Evolutionary conservation across 2,329 filamentous ascomycete species (phyloP).

Genomic region (Berkeleyomyces basicola): DNA sequence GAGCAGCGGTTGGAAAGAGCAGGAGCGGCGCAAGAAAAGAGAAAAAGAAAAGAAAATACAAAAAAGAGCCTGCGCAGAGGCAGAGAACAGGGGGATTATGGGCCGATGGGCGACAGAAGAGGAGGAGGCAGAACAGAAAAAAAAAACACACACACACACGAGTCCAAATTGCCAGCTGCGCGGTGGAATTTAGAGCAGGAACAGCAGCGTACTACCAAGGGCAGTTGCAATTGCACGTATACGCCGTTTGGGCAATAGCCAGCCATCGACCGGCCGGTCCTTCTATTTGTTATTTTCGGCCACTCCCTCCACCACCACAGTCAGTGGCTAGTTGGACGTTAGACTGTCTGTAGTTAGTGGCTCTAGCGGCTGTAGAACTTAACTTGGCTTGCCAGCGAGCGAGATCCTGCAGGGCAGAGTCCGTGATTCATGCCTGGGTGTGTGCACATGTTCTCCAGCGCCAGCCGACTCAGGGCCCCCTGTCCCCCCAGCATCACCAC

Average conservation of each 20-base stretch:
- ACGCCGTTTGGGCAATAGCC: neutral
- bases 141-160: neutral
- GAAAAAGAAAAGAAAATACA: slow-evolving; percentile 3
- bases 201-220: neutral
- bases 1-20: neutral
- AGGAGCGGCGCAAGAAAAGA: neutral
- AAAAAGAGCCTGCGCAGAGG: neutral
- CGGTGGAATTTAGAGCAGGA: neutral
- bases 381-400: no score
- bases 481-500: neutral
- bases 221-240: neutral
- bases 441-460: no score
- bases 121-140: neutral
- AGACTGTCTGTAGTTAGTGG: no score
- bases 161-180: neutral
- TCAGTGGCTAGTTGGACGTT: neutral
- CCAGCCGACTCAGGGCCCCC: no score
- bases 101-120: no score
- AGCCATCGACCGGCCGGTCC: neutral
- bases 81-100: no score
- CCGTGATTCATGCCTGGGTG: no score
- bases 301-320: neutral
- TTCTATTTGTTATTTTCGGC: neutral
- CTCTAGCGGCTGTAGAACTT: no score
- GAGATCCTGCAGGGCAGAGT: no score